Conservation (phyloP, 441 rosid species). For the Erysimum cheiri region DNA sequence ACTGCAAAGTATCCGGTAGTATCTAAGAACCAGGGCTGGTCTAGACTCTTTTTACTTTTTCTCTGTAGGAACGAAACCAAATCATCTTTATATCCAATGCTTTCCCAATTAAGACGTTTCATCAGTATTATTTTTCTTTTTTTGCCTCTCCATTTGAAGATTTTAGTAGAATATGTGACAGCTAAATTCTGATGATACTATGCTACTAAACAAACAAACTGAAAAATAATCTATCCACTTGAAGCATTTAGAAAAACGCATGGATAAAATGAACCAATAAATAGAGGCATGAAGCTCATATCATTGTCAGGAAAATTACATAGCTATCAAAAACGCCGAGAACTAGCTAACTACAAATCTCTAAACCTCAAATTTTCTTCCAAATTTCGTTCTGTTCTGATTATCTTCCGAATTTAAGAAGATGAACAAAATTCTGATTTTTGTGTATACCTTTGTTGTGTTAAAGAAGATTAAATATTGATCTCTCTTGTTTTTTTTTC, state of each 20-base stretch:
- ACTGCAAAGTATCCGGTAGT: slow-evolving; percentile 67
- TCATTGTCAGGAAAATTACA: slow-evolving; percentile 33
- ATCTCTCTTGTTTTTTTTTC: not conserved
- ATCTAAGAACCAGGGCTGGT: slow-evolving; percentile 47
- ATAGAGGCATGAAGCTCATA: slow-evolving; percentile 31
- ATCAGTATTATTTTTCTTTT: not conserved
- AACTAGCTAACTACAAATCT: slow-evolving; percentile 39
- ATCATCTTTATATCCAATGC: not conserved
- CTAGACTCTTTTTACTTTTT: slow-evolving; percentile 16
- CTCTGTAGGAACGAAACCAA: slow-evolving; percentile 23
- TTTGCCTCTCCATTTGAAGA: not conserved
- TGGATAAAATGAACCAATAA: slow-evolving; percentile 34
- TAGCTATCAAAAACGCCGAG: slow-evolving; percentile 35
- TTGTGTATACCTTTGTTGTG: slow-evolving; percentile 39
- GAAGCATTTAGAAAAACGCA: not conserved
- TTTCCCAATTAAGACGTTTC: not conserved
- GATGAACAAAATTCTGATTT: slow-evolving; percentile 26
- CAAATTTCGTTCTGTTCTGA: slow-evolving; percentile 5
- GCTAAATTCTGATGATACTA: not conserved
- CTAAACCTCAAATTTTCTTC: slow-evolving; percentile 13
- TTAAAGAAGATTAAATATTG: slow-evolving; percentile 37
- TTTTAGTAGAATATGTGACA: slow-evolving; percentile 3
- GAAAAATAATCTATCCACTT: slow-evolving; percentile 16
- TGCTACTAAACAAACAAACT: not conserved
- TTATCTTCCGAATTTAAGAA: slow-evolving; percentile 19